Conservation (phyloP, 257 asterid species). For the Solanum boliviense region DNA sequence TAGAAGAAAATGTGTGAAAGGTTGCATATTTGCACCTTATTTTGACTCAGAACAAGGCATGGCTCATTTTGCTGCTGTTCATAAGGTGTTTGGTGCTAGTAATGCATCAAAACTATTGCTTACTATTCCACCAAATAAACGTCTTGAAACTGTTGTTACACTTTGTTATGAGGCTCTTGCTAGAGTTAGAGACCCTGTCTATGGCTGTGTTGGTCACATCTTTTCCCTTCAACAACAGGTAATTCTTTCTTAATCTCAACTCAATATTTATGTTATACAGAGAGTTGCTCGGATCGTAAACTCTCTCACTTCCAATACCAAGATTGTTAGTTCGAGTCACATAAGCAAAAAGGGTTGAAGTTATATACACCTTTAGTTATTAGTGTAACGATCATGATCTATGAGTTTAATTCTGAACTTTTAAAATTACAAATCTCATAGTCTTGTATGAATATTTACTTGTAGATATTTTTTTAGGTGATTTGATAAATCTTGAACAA, state of each 20-base stretch:
- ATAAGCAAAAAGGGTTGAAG: no score
- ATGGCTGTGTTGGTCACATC: slow-evolving; percentile 28
- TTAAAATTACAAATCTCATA: no score
- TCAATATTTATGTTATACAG: no score
- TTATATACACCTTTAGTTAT: neutral
- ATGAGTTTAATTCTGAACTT: no score
- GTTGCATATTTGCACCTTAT: slow-evolving; percentile 35
- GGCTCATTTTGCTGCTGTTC: slow-evolving; percentile 31
- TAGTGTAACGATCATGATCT: neutral
- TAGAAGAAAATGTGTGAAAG: slow-evolving; percentile 25
- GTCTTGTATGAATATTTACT: neutral
- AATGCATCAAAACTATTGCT: slow-evolving; percentile 27
- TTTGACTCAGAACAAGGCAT: slow-evolving; percentile 25
- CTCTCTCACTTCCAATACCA: no score
- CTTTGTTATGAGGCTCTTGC: slow-evolving; percentile 31
- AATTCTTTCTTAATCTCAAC: neutral
- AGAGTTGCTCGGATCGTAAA: no score
- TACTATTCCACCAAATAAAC: slow-evolving; percentile 17
- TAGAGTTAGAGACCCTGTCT: slow-evolving; percentile 33
- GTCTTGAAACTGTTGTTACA: slow-evolving; percentile 26
- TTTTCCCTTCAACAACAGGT: slow-evolving; percentile 32
- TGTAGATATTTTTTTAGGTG: neutral
- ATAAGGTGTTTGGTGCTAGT: slow-evolving; percentile 37
- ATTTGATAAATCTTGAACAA: no score
- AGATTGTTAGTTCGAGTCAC: no score